These are phyloP conservation scores for Pseudomassariella vexata DNA, from an alignment of 2,329 filamentous ascomycete species.

Conservation along the genomic window DNA sequence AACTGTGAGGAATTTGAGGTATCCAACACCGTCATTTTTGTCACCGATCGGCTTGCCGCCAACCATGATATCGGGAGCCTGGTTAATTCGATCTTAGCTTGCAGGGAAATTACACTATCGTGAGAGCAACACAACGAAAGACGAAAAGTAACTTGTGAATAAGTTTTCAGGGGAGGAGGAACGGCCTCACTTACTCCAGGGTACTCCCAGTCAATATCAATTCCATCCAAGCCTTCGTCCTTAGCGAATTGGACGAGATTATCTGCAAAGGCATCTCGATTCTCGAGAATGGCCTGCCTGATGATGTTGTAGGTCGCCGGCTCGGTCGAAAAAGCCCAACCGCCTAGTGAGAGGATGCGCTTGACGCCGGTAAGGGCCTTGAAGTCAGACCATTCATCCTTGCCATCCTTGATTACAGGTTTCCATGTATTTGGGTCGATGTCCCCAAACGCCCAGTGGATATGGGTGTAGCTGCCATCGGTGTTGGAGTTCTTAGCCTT, in stretches of 20 bases:
- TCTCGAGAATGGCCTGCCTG: conserved; percentile 23
- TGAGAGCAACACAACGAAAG: too few relatives aligned
- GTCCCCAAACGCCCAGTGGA: conserved; percentile 25
- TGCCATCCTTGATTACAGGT: background rate
- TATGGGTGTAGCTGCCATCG: conserved; percentile 10
- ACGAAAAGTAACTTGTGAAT: too few relatives aligned
- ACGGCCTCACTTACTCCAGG: background rate
- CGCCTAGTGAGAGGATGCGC: conserved; percentile 34
- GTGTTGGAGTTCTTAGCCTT: conserved; percentile 10
- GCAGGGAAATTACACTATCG: too few relatives aligned
- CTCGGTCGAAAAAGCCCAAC: conserved; percentile 34
- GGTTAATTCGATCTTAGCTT: too few relatives aligned
- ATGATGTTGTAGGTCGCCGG: conserved; percentile 27
- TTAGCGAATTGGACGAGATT: conserved; percentile 25
- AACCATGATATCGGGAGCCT: conserved; percentile 17
- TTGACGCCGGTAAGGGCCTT: conserved; percentile 20
- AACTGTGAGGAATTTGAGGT: conserved; percentile 20
- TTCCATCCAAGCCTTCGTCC: conserved; percentile 15
- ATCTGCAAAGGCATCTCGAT: conserved; percentile 23
- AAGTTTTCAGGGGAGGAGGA: background rate
- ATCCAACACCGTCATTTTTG: conserved; percentile 18
- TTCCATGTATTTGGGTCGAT: background rate
- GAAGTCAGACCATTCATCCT: conserved; percentile 12
- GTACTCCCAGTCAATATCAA: conserved; percentile 9
- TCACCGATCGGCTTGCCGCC: conserved; percentile 17